Conservation (phyloP, 208 protist species). For the Phytomonas francai region DNA sequence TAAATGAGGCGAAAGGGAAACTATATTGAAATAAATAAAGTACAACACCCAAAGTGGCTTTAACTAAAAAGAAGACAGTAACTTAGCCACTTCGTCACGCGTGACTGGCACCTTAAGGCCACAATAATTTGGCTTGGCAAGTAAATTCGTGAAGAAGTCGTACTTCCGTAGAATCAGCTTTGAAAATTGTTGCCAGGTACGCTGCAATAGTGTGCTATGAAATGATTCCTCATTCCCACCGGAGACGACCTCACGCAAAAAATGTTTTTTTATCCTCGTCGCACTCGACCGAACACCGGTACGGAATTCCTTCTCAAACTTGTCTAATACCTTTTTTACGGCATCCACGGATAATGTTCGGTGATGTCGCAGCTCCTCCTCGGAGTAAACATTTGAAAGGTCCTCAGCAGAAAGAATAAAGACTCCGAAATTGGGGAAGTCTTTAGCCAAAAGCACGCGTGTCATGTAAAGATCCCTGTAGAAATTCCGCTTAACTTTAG, state of each 20-base stretch:
- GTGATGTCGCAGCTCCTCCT: conserved; percentile 83
- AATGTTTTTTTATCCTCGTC: conserved; percentile 75
- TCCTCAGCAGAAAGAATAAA: conserved; percentile 77
- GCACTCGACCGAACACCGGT: conserved; percentile 53
- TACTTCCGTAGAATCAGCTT: conserved; percentile 66
- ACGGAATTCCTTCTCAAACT: conserved; percentile 62
- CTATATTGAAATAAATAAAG: neutral
- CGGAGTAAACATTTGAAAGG: conserved; percentile 59
- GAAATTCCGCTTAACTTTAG: conserved; percentile 56
- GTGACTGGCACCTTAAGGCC: conserved; percentile 30
- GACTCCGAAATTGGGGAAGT: conserved; percentile 70
- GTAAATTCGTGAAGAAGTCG: conserved; percentile 46
- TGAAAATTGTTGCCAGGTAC: conserved; percentile 75
- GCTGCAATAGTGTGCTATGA: conserved; percentile 70
- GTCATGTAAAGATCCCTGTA: conserved; percentile 86
- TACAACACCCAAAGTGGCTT: conserved; percentile 1
- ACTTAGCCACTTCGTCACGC: conserved; percentile 26
- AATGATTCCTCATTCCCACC: conserved; percentile 59
- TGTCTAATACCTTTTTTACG: conserved; percentile 43
- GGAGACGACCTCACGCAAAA: conserved; percentile 56
- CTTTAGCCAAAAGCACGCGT: conserved; percentile 57
- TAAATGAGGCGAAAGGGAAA: neutral
- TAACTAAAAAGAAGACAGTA: conserved; percentile 39
- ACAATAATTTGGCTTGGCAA: conserved; percentile 49
- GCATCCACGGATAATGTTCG: conserved; percentile 54